Conservation (phyloP, 805 yeast genomes). For the Brettanomyces anomalus region DNA sequence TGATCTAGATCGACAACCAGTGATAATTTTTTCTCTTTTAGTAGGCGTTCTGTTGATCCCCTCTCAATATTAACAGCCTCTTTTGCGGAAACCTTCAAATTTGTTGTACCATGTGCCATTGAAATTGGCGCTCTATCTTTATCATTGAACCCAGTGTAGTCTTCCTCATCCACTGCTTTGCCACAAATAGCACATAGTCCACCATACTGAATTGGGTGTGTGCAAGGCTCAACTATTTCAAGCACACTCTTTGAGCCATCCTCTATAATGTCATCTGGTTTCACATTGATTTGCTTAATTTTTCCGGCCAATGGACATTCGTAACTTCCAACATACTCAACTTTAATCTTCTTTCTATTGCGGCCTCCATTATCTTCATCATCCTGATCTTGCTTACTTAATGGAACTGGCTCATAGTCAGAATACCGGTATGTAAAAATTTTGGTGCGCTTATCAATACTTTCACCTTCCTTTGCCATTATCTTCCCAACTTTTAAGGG, state of each 20-base stretch:
- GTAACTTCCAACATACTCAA: constrained; percentile 64
- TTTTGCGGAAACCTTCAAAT: constrained; percentile 69
- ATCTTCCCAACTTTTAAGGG: constrained; percentile 58
- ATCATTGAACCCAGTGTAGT: constrained; percentile 61
- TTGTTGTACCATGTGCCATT: constrained; percentile 84
- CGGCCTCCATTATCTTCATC: constrained; percentile 1
- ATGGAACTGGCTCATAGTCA: constrained; percentile 52
- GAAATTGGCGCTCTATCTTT: constrained; percentile 74
- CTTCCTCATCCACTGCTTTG: constrained; percentile 60
- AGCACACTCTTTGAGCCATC: constrained; percentile 38
- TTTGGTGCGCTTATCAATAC: constrained; percentile 42
- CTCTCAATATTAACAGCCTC: constrained; percentile 85
- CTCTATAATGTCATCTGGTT: constrained; percentile 52
- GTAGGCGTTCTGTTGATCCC: constrained; percentile 49
- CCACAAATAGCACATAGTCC: constrained; percentile 95
- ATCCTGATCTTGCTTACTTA: constrained; percentile 30
- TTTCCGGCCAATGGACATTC: constrained; percentile 80
- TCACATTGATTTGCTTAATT: constrained; percentile 40
- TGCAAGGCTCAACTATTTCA: constrained; percentile 69
- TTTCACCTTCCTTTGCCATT: constrained; percentile 34
- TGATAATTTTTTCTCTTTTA: constrained; percentile 60
- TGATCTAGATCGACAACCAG: constrained; percentile 95
- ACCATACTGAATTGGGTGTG: constrained; percentile 88
- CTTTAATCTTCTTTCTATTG: constrained; percentile 31
- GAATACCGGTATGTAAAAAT: constrained; percentile 57